Percentiles rank a stretch among this genome's conserved stretches.
These are phyloP conservation scores for Amanita fuliginea DNA, from an alignment of 768 basidiomycete genomes.

Conservation along the genomic window DNA sequence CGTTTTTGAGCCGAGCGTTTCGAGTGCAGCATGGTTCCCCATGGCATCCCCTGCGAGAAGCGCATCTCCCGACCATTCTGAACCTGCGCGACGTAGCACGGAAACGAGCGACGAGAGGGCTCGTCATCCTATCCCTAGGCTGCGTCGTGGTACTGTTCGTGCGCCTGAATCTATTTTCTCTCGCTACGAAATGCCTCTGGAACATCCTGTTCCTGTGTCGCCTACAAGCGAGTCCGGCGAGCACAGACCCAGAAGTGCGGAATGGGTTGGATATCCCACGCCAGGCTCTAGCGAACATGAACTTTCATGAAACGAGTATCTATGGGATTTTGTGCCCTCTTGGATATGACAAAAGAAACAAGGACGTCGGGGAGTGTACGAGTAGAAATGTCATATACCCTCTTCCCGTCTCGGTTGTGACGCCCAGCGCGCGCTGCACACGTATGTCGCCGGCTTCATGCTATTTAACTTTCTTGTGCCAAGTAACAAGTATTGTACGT, in stretches of 20 bases:
- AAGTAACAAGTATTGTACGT: not conserved
- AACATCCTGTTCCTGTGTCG: constrained; percentile 4
- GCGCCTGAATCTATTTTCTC: constrained; percentile 52
- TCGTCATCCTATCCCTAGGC: constrained; percentile 29
- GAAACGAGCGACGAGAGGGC: constrained; percentile 23
- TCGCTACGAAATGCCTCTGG: constrained; percentile 21
- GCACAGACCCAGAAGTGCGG: constrained; percentile 10
- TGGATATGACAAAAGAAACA: not conserved
- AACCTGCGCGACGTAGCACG: not conserved
- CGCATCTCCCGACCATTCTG: constrained; percentile 1
- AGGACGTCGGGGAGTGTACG: constrained; percentile 1
- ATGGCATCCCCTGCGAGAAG: constrained; percentile 1
- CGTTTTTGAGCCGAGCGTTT: constrained; percentile 6
- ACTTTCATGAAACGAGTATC: not conserved
- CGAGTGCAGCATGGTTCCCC: constrained; percentile 1
- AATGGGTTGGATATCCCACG: constrained; percentile 33
- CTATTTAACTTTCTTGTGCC: not conserved
- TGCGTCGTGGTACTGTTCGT: constrained; percentile 58
- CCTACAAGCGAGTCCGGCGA: constrained; percentile 8
- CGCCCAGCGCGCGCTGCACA: not conserved
- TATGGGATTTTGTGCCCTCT: not conserved
- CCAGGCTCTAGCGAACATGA: constrained; percentile 36
- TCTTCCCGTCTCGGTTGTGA: not conserved
- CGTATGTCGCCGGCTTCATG: not conserved
- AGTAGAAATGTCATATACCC: constrained; percentile 3